Percentiles rank a stretch among this genome's conserved stretches.
phyloP scores from a whole-genome alignment of 768 basidiomycete species.

The Favolaschia claudopus region DNA sequence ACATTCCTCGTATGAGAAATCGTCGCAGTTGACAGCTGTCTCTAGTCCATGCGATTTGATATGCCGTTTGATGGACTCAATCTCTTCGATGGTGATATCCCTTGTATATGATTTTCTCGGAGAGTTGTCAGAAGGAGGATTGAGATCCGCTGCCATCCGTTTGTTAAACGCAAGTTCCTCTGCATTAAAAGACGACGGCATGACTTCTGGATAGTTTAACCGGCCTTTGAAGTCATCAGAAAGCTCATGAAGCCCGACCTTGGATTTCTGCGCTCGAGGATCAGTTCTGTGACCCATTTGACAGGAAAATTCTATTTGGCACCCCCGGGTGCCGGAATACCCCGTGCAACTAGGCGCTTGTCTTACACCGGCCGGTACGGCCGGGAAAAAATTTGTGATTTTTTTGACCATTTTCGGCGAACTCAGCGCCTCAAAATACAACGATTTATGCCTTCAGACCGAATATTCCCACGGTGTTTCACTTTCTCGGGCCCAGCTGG shows the following conservation, averaged over 20 bases:
- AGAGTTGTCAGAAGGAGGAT: background rate
- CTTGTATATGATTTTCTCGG: background rate
- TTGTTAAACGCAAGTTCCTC: background rate
- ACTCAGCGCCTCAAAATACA: too few species aligned
- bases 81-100: background rate
- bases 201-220: background rate
- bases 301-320: too few species aligned
- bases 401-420: too few species aligned
- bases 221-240: background rate
- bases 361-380: too few species aligned
- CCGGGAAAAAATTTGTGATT: too few species aligned
- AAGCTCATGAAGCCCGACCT: background rate
- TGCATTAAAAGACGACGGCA: background rate
- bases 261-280: background rate
- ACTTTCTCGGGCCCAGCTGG: too few species aligned
- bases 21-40: background rate
- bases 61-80: background rate
- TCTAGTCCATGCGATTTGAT: background rate
- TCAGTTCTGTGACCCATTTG: too few species aligned
- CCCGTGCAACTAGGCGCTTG: too few species aligned
- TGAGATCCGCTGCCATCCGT: background rate
- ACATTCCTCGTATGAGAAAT: constrained; percentile 5
- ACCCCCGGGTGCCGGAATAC: too few species aligned
- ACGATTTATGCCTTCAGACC: too few species aligned
- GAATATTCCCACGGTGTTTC: too few species aligned